Evolutionary conservation across 2,329 filamentous ascomycete genomes (phyloP), one percentile per base, ranked within the genome.

Genomic region (Hysterium pulicare): DNA sequence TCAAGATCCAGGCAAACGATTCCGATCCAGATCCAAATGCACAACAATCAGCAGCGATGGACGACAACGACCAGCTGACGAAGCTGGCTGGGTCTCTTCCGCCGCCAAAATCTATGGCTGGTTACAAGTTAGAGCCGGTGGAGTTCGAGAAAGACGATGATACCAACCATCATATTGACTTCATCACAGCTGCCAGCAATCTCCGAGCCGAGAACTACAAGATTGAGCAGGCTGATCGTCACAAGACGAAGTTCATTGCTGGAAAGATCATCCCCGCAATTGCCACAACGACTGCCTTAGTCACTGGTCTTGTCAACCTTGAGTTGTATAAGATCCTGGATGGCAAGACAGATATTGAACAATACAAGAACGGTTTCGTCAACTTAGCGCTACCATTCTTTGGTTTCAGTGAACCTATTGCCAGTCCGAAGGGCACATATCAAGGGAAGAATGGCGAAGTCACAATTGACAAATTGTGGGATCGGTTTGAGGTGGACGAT

Each of bases 111-210:
- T 82, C 83, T 31, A 73, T 98, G 38, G 85, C 87, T 20, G 90
- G 89, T 24, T 95, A 94, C 78, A 90, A 90, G 70, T 74, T 98
- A 40, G 82, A 83, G 43, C 87, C 91, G 3, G 93, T 97, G 5
- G 93, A 97, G 58, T 98, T 98, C 59, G 90, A 98, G 71, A 98
- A 98, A 77, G 93, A 98, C 53, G 93, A 98, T 59, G 94, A 98
- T 68, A 88, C 86, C 38, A 98, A 98, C 69, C 82, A 93, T 69
- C 93, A 98, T 74, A 98, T 98, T 59, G 93, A 97, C 70, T 98
- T 98, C 74, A 97, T 98, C 71, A 94, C 93, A 6, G 90, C 90
- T 1, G 90, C 90, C 52, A 96, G 90, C 74, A 98, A 98, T 67
- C 76, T 98, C 46, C 87, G 94, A 46, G 93, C 93, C 1, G 86